Evolutionary conservation across 805 yeast genomes (phyloP).

Genomic region (Candida germanica): DNA sequence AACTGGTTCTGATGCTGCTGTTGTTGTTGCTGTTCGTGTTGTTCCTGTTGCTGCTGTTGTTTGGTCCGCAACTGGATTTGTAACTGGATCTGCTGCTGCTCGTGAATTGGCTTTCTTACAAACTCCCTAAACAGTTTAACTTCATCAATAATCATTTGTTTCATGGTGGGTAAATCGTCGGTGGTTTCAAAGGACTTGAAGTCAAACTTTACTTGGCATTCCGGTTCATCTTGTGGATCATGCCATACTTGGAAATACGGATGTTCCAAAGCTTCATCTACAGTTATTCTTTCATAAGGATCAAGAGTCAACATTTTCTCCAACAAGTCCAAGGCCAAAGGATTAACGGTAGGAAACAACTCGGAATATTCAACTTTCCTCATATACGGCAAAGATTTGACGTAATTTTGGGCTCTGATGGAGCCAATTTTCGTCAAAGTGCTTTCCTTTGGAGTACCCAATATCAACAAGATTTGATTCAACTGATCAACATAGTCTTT

Average conservation of each 20-base stretch:
- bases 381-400: constrained; percentile 80
- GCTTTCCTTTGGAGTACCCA: constrained; percentile 82
- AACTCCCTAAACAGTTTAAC: constrained; percentile 74
- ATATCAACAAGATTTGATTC: constrained; percentile 76
- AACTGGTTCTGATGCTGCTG: constrained; percentile 20
- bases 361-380: constrained; percentile 69
- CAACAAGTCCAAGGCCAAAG: constrained; percentile 78
- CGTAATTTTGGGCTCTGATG: constrained; percentile 86
- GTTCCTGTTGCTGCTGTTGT: constrained; percentile 19
- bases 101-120: constrained; percentile 73
- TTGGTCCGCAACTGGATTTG: constrained; percentile 30
- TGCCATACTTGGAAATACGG: constrained; percentile 94
- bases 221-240: constrained; percentile 89
- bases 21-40: constrained; percentile 16
- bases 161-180: constrained; percentile 75
- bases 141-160: constrained; percentile 74
- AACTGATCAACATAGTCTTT: constrained; percentile 95
- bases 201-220: constrained; percentile 76
- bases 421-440: constrained; percentile 59
- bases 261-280: constrained; percentile 85
- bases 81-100: constrained; percentile 41
- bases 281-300: constrained; percentile 84
- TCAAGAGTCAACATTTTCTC: constrained; percentile 85
- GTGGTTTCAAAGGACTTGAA: constrained; percentile 78
- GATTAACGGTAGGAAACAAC: constrained; percentile 82